Evolutionary conservation across 129 eudicot genomes (phyloP).

Genomic region (Helichrysum umbraculigerum): DNA sequence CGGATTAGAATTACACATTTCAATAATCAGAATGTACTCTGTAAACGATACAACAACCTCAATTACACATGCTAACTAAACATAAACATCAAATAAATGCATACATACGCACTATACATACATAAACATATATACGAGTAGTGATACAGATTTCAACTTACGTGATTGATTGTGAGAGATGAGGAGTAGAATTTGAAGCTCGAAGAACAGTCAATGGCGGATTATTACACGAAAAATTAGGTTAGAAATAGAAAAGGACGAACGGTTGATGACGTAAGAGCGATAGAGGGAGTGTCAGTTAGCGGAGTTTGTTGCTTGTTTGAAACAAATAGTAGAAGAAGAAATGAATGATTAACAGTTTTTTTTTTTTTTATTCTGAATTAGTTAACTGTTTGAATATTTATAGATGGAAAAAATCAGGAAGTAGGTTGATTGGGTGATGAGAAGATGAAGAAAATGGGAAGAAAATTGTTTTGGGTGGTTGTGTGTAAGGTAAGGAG

Average conservation of each 20-base stretch:
- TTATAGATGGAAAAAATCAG: slow-evolving; percentile 11
- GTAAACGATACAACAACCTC: slow-evolving; percentile 6
- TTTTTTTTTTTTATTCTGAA: neutral
- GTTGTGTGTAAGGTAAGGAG: slow-evolving; percentile 34
- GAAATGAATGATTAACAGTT: slow-evolving; percentile 8
- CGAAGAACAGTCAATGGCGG: slow-evolving; percentile 38
- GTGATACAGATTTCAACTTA: slow-evolving; percentile 13
- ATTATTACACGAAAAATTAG: slow-evolving; percentile 11
- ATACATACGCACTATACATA: neutral
- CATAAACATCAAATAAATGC: slow-evolving; percentile 2
- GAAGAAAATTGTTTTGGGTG: slow-evolving; percentile 23
- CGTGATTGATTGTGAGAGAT: slow-evolving; percentile 29
- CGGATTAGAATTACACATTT: slow-evolving; percentile 3
- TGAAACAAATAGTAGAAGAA: neutral
- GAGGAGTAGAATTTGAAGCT: slow-evolving; percentile 20
- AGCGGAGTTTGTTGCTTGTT: slow-evolving; percentile 28
- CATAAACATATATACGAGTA: neutral
- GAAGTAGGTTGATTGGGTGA: slow-evolving; percentile 28
- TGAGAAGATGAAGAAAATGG: slow-evolving; percentile 22
- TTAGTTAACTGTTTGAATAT: slow-evolving; percentile 21
- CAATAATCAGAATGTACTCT: slow-evolving; percentile 5
- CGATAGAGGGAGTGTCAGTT: slow-evolving; percentile 31
- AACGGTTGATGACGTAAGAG: slow-evolving; percentile 36
- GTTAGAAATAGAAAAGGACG: slow-evolving; percentile 12
- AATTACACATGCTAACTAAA: slow-evolving; percentile 23